Evolutionary conservation across 176 grass and related monocot species (phyloP), one percentile per base, ranked within the genome.

Genomic region (Aegilops sharonensis): DNA sequence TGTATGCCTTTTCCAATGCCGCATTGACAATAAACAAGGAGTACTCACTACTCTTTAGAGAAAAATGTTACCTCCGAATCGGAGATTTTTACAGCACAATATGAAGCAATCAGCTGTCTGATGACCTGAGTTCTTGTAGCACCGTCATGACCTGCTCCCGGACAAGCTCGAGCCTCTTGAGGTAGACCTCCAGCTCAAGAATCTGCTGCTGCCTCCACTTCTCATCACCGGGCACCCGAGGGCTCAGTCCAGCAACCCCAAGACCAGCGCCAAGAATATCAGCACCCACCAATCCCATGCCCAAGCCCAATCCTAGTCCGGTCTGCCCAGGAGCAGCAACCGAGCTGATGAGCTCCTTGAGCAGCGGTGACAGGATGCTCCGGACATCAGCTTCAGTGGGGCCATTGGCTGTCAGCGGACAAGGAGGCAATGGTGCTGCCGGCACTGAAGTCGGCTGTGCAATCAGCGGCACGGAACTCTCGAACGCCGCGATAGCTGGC

Each of bases 131-230:
- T n/a, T 95, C 91, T 84, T 91, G 65, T 57, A 98, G 37, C 5
- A 21, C 92, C 8, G 65, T 66, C 0, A 67, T 90, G 61, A 98
- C 86, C 78, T 98, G 91, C 68, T 98, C 91, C 35, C 83, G 75
- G 9, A 98, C 23, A 79, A 98, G 89, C 79, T 98, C 93, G 27
- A 98, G 90, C 80, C 95, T 86, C 73, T 90, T 91, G 8, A 98
- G 81, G 73, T 92, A 98, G 35, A 98, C 95, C 89, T 98, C 93
- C 39, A 98, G 85, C 82, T 98, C 93, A 62, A 95, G 25, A 77
- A 98, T 92, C 35, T 90, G 93, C 23, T 98, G 95, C 70, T 85
- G 88, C 80, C 42, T 93, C 95, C 93, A 98, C 59, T 95, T 98
- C 69, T 95, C 89, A 78, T 85, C 83, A 40, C 36, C 31, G 6